phyloP scores from a whole-genome alignment of 345 rosid genomes.

The Barbarea vulgaris region DNA sequence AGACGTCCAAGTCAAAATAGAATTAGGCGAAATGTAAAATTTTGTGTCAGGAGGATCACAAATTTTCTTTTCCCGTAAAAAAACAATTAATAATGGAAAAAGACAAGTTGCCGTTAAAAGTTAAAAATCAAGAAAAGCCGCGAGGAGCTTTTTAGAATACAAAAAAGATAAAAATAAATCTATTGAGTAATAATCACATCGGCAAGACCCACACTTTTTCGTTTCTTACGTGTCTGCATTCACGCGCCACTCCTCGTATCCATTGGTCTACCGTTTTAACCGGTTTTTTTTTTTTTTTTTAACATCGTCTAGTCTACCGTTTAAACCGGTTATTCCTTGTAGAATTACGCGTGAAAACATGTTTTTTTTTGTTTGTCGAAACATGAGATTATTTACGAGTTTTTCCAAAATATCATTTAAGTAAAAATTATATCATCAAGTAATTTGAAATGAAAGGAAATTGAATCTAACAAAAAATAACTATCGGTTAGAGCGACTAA shows the following conservation, averaged over 20 bases:
- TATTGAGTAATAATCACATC: conserved; percentile 36
- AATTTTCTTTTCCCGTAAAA: conserved; percentile 13
- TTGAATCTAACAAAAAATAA: too few relatives aligned
- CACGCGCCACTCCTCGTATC: conserved; percentile 30
- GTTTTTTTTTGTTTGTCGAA: not conserved
- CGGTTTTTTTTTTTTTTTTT: conserved; percentile 27
- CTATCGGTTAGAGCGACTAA: not conserved
- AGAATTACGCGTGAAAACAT: not conserved
- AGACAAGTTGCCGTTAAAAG: conserved; percentile 36
- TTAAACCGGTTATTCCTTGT: not conserved
- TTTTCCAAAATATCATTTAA: not conserved
- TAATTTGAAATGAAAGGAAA: not conserved
- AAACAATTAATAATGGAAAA: conserved; percentile 26
- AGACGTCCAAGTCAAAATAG: conserved; percentile 38
- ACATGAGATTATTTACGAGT: not conserved
- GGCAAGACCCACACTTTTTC: conserved; percentile 23
- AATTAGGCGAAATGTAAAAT: conserved; percentile 37
- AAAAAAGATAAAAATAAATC: not conserved
- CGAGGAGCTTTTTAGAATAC: conserved; percentile 38
- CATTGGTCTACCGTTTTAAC: conserved; percentile 41
- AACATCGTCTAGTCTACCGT: conserved; percentile 32
- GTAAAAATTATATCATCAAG: not conserved
- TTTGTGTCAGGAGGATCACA: conserved; percentile 27
- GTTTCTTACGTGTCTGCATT: conserved; percentile 40
- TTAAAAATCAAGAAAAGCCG: conserved; percentile 35